phyloP scores from a whole-genome alignment of 2,329 filamentous ascomycete genomes.

The Pseudogymnoascus sp. region DNA sequence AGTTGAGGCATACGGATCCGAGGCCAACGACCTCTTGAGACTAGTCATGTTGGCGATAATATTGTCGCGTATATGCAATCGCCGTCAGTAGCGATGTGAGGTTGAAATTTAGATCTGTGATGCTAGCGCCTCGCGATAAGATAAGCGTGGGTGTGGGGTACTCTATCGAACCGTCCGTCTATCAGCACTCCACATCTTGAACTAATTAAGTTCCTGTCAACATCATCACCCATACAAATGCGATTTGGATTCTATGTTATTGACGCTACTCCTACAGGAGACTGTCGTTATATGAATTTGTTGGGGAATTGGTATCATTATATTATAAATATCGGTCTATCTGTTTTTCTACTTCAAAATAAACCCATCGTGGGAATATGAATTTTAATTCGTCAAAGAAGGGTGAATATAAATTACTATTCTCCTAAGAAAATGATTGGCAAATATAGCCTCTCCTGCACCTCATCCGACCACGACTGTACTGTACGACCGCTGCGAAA shows the following conservation, averaged over 20 bases:
- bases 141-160: conserved; percentile 2
- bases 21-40: conserved; percentile 49
- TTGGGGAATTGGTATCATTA: neutral
- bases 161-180: neutral
- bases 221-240: neutral
- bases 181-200: neutral
- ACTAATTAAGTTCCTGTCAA: neutral
- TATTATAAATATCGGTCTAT: neutral
- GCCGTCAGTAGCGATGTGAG: neutral
- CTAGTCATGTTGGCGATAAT: conserved; percentile 47
- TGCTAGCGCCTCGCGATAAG: conserved; percentile 8
- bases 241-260: neutral
- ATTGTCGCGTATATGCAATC: neutral
- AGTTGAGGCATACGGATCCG: conserved; percentile 53
- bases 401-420: neutral
- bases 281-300: neutral
- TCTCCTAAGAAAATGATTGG: neutral
- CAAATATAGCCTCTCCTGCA: neutral
- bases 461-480: neutral
- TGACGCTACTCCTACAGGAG: neutral
- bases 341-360: neutral
- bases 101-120: conserved; percentile 9
- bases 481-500: neutral
- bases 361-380: neutral
- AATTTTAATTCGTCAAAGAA: neutral